These are phyloP conservation scores for Pascua guehoae DNA, from an alignment of 1,284 basidiomycete species.

Conservation along the genomic window DNA sequence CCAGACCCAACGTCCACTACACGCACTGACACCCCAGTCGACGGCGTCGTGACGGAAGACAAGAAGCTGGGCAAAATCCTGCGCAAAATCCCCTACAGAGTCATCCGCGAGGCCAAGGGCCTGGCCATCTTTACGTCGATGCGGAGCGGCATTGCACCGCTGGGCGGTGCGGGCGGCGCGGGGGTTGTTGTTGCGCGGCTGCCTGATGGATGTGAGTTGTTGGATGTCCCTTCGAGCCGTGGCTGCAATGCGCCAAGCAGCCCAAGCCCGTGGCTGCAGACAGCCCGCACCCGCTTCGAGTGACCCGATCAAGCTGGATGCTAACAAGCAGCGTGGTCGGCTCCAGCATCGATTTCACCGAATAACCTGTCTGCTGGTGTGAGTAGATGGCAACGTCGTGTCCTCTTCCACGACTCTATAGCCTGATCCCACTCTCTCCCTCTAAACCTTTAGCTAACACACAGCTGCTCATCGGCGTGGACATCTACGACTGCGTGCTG, in stretches of 20 bases:
- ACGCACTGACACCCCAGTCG: conserved; percentile 22
- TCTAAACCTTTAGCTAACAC: neutral
- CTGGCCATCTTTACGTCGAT: conserved; percentile 55
- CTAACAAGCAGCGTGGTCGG: conserved; percentile 48
- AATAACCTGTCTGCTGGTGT: conserved; percentile 53
- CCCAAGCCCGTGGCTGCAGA: too few species aligned
- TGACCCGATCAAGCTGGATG: conserved; percentile 5
- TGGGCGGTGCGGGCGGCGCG: conserved; percentile 55
- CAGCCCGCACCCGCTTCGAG: too few species aligned
- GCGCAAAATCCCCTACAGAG: conserved; percentile 54
- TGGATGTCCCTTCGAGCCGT: neutral
- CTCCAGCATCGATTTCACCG: conserved; percentile 53
- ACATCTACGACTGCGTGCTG: conserved; percentile 52
- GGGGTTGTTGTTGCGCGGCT: conserved; percentile 51
- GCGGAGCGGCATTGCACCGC: conserved; percentile 53
- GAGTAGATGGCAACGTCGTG: conserved; percentile 1
- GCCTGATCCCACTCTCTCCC: too few species aligned
- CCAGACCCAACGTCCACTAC: too few species aligned
- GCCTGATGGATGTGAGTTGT: conserved; percentile 40
- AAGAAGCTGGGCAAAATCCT: conserved; percentile 51
- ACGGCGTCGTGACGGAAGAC: conserved; percentile 36
- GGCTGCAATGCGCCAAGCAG: too few species aligned
- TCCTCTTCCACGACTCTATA: neutral
- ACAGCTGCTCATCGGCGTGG: conserved; percentile 49
- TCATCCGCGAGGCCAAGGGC: conserved; percentile 51